phyloP scores from a whole-genome alignment of 352 stramenopile genomes.

The Paralagenidium karlingii region DNA sequence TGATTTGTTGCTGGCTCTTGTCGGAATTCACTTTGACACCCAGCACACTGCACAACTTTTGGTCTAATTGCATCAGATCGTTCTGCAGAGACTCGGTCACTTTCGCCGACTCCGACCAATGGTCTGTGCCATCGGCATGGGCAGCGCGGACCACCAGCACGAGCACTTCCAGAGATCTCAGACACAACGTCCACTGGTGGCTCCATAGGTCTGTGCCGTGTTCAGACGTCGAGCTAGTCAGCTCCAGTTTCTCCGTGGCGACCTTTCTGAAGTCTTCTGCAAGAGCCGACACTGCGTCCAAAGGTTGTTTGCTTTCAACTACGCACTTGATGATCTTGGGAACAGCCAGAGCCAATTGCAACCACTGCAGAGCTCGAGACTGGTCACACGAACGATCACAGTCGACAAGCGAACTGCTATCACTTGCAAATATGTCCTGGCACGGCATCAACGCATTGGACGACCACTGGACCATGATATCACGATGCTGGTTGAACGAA shows the following conservation, averaged over 20 bases:
- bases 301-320: neutral
- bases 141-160: neutral
- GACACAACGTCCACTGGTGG: slow-evolving; percentile 7
- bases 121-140: neutral
- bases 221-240: neutral
- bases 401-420: slow-evolving; percentile 27
- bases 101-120: neutral
- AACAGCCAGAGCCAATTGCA: slow-evolving; percentile 39
- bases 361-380: slow-evolving; percentile 32
- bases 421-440: slow-evolving; percentile 22
- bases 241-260: slow-evolving; percentile 8
- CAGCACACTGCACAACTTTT: slow-evolving; percentile 3
- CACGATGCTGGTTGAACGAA: slow-evolving; percentile 69
- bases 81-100: slow-evolving; percentile 4
- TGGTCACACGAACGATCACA: slow-evolving; percentile 54
- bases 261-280: slow-evolving; percentile 15
- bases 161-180: neutral
- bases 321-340: slow-evolving; percentile 16
- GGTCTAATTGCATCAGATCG: slow-evolving; percentile 8
- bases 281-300: slow-evolving; percentile 3
- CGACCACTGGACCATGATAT: slow-evolving; percentile 64
- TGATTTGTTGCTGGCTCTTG: neutral
- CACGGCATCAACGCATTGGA: slow-evolving; percentile 17
- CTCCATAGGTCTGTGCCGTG: slow-evolving; percentile 14
- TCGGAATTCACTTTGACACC: neutral